Evolutionary conservation across 2,329 filamentous ascomycete genomes (phyloP), one percentile per base, ranked within the genome.

Genomic region (Curvularia verruculosa): DNA sequence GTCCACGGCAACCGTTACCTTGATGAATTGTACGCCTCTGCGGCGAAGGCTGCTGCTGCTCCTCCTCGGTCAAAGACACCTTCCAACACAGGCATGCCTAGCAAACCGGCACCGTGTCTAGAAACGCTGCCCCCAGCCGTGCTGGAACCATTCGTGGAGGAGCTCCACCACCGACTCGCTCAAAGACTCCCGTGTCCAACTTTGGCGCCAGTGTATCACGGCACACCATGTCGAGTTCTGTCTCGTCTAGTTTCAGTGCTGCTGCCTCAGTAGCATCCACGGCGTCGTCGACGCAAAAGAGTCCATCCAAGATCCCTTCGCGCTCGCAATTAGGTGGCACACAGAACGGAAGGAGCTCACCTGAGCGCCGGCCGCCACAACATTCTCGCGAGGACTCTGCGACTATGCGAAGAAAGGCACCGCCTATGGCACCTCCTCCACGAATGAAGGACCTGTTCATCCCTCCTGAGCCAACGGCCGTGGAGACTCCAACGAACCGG

Each of bases 1-100:
- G 93, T 99, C 13, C 92, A 95, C 65, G 95, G 95, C 28, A 90
- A 96, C 71, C 85, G 91, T 63, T 99, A 97, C 72, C 83, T 99
- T 34, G 92, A 98, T 62, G 85, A 89, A 56, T 79, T 98, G n/a
- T 89, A 92, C 49, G 83, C 82, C 10, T 84, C 87, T 24, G 71
- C 83, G 10, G 85, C 80, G 64, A 84, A 84, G 61, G 83, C 82
- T 10, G 82, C 85, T 13, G 83, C 82, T 12, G 82, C 85, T 13
- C 87, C 89, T 13, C 81, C 87, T 2, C 81, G 87, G 63, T 86
- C 90, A 19, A 96, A 93, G 79, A 95, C 91, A 8, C 91, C 91
- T 1, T 88, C 86, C 3, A 85, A 69, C 34, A 62, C 66, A 3
- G 66, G 64, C 19, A 72, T 68, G 68, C 70, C 74, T 7, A 48